Evolutionary conservation across 495 filamentous ascomycete species (phyloP), one percentile per base, ranked within the genome.

Genomic region (Xylaria curta): DNA sequence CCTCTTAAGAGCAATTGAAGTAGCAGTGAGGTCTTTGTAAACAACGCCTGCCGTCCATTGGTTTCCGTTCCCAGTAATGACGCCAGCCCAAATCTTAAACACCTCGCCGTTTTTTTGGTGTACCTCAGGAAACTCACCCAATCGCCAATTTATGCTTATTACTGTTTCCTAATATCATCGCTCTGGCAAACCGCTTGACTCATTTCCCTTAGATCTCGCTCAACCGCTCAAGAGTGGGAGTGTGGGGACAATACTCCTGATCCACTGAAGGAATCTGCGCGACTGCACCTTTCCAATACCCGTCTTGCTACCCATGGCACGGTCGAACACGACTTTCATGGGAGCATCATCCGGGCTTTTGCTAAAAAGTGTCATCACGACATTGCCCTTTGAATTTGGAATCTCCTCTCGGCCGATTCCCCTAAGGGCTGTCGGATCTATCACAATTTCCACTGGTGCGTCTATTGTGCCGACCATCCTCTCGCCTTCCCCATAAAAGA

Each of bases 181-280:
- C 47, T 10, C 47, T 9, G n/a, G n/a, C n/a, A 21, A n/a, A 17
- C 6, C 42, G 46, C 51, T 19, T 17, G 12, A 33, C 15, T 67
- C 54, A 21, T 28, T 38, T 54, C 3, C 65, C 51, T 1, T 31
- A 0, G 38, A 12, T 60, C 28, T 47, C 17, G 13, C 13, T 53
- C 47, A 59, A 3, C 40, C 38, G 9, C 53, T 63, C n/a, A 77
- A 56, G 59, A 62, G 80, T 7, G 64, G 58, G 15, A 83, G 73
- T 1, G 53, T 60, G 12, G 68, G 64, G 28, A 81, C 82, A 61
- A 79, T 74, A 0, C 4, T 19, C 51, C 64, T 66, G 59, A 82
- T 42, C 75, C 82, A 79, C 33, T 72, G 70, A 24, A 77, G 79
- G 19, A 85, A 82, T 9, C 73, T 60, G n/a, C 79, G 70, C 7